A percentile compares a stretch with the other conserved stretches of the same genome.
These are phyloP conservation scores for Rhodotorula sp. DNA, from an alignment of 1,284 basidiomycete genomes.

Conservation along the genomic window DNA sequence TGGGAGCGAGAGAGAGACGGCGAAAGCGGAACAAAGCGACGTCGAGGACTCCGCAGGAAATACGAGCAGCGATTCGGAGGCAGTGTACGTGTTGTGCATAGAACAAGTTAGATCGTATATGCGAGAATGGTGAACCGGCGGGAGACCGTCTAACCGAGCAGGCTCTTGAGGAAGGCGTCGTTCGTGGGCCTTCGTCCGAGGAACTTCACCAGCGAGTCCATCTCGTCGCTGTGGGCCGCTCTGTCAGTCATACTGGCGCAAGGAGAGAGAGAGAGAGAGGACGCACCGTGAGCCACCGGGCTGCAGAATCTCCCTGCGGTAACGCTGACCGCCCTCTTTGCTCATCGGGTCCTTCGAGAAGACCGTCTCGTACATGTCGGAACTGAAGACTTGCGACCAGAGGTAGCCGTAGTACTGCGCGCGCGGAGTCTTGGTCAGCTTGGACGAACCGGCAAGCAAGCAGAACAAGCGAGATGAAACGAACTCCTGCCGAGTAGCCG, in stretches of 20 bases:
- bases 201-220: constrained; percentile 65
- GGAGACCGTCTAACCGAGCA: constrained; percentile 28
- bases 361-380: constrained; percentile 76
- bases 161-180: constrained; percentile 69
- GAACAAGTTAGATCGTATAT: neutral
- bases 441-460: neutral
- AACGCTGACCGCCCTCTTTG: constrained; percentile 57
- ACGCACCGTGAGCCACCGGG: constrained; percentile 55
- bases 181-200: constrained; percentile 72
- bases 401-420: constrained; percentile 61
- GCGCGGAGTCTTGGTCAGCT: no score
- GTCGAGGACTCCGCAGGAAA: neutral
- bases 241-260: neutral
- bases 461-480: neutral
- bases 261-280: neutral
- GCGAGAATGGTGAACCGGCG: neutral
- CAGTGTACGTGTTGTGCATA: neutral
- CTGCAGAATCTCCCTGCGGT: constrained; percentile 59
- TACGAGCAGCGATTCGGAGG: neutral
- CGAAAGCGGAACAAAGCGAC: neutral
- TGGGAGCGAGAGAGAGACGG: neutral
- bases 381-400: constrained; percentile 70
- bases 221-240: constrained; percentile 55
- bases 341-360: constrained; percentile 73
- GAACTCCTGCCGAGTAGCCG: constrained; percentile 11